Base-by-base conservation (phyloP, 768 basidiomycete species). In the Serpula lacrymans region DNA sequence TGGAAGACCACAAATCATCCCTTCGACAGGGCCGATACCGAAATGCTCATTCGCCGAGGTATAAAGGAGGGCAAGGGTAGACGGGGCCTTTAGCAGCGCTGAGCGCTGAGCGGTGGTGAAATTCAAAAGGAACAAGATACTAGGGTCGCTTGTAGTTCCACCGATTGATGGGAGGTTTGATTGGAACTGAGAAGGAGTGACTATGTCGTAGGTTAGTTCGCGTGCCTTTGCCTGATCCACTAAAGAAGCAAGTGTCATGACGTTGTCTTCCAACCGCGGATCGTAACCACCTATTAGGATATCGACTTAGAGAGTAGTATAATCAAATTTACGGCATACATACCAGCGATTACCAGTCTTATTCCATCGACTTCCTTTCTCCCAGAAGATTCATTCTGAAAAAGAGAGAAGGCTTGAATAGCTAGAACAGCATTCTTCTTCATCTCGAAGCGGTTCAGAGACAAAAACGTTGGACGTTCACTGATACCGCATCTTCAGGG, bases 41-140 rank as follows among this genome's bases (percentile, higher is more conserved):
- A 98, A 96, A 59, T 99, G 95, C 54, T 99, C 95, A 60, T 95
- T 95, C 6, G 77, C 68, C 0, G 95, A 96, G 0, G 95, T 99
- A 59, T 99, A 99, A 6, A 99, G 72, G 0, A 98, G 70, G 1
- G 78, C 88, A 12, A 78, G 62, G 0, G 90, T 88, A 4, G 73
- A 75, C 0, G 77, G 59, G 4, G 79, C 73, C 10, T 66, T 76
- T 26, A 99, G 79, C 1, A 98, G 76, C 6, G 83, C 82, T 1
- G 87, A 80, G 22, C 94, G 85, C 57, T 98, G 95, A 1, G 69
- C 50, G 5, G 84, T 85, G 1, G 87, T 83, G 60, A 96, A 93
- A 65, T 96, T 97, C 47, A 93, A 78, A n/a, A 97, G 71, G 65
- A 99, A 88, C 20, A 92, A 64, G 25, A 98, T 68, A 47, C 89